phyloP scores from a whole-genome alignment of 2,329 filamentous ascomycete genomes.

The Phaeosphaeria sp. region DNA sequence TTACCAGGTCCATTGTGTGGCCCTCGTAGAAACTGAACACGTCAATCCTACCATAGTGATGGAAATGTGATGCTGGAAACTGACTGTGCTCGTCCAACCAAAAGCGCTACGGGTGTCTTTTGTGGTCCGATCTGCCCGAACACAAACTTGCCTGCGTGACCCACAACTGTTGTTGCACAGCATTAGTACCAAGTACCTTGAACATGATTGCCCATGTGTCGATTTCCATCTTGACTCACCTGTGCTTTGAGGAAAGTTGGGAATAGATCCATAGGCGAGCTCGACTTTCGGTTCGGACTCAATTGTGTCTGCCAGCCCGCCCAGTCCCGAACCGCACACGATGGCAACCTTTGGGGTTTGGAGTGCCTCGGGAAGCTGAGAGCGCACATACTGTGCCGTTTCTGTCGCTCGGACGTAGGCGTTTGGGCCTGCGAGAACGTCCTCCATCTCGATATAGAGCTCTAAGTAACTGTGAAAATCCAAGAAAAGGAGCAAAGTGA shows the following conservation, averaged over 20 bases:
- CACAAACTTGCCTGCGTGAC: conserved; percentile 70
- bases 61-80: conserved; percentile 34
- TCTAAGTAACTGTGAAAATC: not conserved
- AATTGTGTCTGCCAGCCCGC: conserved; percentile 65
- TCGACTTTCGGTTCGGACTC: conserved; percentile 58
- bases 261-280: conserved; percentile 65
- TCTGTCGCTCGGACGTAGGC: conserved; percentile 56
- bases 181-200: conserved; percentile 2
- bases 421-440: conserved; percentile 34
- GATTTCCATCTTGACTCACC: conserved; percentile 52
- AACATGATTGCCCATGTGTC: not conserved
- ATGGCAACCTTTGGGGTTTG: conserved; percentile 65
- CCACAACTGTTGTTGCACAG: conserved; percentile 51
- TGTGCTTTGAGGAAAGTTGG: conserved; percentile 66
- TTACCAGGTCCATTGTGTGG: conserved; percentile 66
- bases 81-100: conserved; percentile 70
- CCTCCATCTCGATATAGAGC: conserved; percentile 19
- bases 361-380: conserved; percentile 57
- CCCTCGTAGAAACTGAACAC: conserved; percentile 69
- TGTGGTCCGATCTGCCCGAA: conserved; percentile 64
- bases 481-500: not conserved
- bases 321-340: conserved; percentile 69
- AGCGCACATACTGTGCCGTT: conserved; percentile 58
- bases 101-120: conserved; percentile 64
- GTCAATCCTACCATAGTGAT: conserved; percentile 16